Conservation (phyloP, 1,284 basidiomycete species). For the Naganishia sp. region DNA sequence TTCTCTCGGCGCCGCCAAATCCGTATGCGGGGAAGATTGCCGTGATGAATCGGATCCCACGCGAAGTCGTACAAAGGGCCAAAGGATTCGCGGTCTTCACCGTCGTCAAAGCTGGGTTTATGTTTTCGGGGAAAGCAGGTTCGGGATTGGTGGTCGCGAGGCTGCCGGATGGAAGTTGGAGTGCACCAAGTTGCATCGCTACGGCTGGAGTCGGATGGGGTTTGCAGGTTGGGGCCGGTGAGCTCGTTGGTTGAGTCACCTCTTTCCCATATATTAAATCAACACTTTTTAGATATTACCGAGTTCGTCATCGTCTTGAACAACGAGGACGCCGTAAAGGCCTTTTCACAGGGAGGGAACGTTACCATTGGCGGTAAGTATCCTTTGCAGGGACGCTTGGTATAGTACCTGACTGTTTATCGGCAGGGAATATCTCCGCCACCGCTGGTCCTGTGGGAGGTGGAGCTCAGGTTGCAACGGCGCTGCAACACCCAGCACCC, state of each 20-base stretch:
- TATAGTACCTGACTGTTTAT: constrained; percentile 23
- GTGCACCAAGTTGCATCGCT: constrained; percentile 95
- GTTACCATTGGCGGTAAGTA: constrained; percentile 77
- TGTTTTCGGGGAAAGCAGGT: constrained; percentile 94
- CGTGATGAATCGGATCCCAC: constrained; percentile 83
- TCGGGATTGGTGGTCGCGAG: constrained; percentile 92
- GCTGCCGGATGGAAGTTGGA: constrained; percentile 94
- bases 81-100: constrained; percentile 96
- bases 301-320: constrained; percentile 84
- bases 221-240: constrained; percentile 80
- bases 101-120: constrained; percentile 82
- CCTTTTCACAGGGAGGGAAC: constrained; percentile 94
- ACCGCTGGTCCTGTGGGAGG: constrained; percentile 92
- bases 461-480: constrained; percentile 84
- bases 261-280: neutral
- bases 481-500: constrained; percentile 86
- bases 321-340: constrained; percentile 90
- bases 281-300: constrained; percentile 52
- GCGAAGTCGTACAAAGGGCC: constrained; percentile 84
- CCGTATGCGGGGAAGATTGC: constrained; percentile 26
- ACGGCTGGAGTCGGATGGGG: constrained; percentile 92
- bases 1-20: constrained; percentile 20
- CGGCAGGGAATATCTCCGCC: constrained; percentile 70
- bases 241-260: constrained; percentile 23
- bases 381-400: neutral